Evolutionary conservation across 176 grass and related monocot genomes (phyloP), one percentile per base, ranked within the genome.

Genomic region (Oryza punctata): DNA sequence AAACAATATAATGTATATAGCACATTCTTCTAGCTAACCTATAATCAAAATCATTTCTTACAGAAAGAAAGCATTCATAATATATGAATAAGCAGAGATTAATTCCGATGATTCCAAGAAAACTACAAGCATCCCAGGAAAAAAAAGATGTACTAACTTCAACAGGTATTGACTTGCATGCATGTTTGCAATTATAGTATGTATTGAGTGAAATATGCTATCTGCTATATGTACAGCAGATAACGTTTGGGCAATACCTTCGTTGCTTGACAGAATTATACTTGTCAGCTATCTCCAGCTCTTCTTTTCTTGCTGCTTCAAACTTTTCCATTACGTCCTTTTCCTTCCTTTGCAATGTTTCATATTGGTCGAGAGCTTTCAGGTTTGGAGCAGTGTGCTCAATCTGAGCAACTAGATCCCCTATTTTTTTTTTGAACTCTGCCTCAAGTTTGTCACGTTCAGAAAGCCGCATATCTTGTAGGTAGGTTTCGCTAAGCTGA

Each of bases 311-410:
- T 75, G 82, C 83, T 49, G 89, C 93, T 90, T 98, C 96, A 93
- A 95, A 98, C 78, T 88, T 95, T 77, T 93, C 92, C 11, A 81
- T 87, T 67, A 98, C 91, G 49, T 98, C 96, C 79, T 95, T 94
- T 86, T 98, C 96, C 76, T 93, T 95, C 70, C 9, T 88, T 83
- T 93, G 92, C 50, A 98, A 75, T 73, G 80, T 87, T 69, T 98
- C 96, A 87, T 98, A 98, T 76, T 98, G 96, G 72, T 98, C 96
- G 47, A 98, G 50, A 29, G 96, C 96, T 92, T 95, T 98, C 63
- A 98, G 78, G 79, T 98, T 98, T 57, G 96, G 96, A 75, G 93
- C 91, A 60, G 96, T 98, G 64, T 79, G 89, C 77, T 98, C 92
- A 65, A 98, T 98, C 23, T 95, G 91, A 88, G 88, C 93, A 52